Evolutionary conservation across 106 monocot genomes (phyloP), one percentile per base, ranked within the genome.

Genomic region (Agapanthus africanus): DNA sequence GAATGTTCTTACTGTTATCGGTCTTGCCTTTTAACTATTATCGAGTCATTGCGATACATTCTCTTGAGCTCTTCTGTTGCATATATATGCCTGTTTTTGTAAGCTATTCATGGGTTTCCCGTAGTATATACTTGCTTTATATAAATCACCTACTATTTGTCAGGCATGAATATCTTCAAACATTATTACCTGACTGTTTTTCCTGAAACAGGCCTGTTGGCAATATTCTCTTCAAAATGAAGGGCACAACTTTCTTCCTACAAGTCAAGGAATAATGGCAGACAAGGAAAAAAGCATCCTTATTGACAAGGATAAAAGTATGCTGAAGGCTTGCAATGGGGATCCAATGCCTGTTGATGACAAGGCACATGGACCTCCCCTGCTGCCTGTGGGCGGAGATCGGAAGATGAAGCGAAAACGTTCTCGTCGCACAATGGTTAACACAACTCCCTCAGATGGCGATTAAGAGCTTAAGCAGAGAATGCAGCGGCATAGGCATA

Each of bases 221-320:
- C 49, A 8, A 59, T 54, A 61, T 16, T 65, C 70, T 79, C 65
- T 74, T 62, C 82, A 91, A 87, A 69, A 75, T 11, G 95, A 95
- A 66, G 91, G 91, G 16, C 78, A 85, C 54, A 70, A 64, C 31
- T 67, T 23, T 74, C 40, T 73, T 73, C 64, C 79, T 19, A 16
- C 65, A 31, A 85, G 94, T 71, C 88, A 85, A 76, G 79, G 69
- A 32, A 26, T 72, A 13, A 15, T 64, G 13, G 21, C 67, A 37
- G 82, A 84, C 25, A 82, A 80, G 76, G 90, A 84, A 34, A 85
- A 85, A 65, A 83, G 30, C 33, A 49, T 59, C 9, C 65, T 50
- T 57, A 38, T 72, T 50, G 94, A 91, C 14, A 95, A 85, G 78
- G 87, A 88, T 22, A 95, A 83, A 52, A 79, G 36, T 57, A 73